phyloP scores from a whole-genome alignment of 2,329 filamentous ascomycete genomes.

The Colletotrichum eremochloae region DNA sequence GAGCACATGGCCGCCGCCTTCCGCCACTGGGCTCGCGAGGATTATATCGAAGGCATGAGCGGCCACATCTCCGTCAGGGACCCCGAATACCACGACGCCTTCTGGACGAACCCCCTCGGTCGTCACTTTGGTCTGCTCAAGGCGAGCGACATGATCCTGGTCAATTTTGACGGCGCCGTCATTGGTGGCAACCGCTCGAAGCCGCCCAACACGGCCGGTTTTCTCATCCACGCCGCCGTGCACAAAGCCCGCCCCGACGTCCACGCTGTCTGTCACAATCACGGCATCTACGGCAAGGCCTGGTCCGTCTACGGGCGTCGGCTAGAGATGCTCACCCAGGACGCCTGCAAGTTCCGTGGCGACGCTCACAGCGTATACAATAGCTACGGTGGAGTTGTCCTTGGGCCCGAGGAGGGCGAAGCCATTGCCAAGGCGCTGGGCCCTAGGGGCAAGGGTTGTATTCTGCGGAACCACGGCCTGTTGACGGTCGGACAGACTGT shows the following conservation, averaged over 20 bases:
- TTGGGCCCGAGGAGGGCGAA: constrained; percentile 74
- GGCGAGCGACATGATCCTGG: constrained; percentile 76
- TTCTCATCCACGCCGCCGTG: constrained; percentile 76
- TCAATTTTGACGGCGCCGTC: constrained; percentile 71
- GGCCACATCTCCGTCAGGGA: constrained; percentile 77
- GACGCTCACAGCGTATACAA: constrained; percentile 74
- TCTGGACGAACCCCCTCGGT: constrained; percentile 79
- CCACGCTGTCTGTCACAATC: constrained; percentile 76
- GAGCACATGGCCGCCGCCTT: constrained; percentile 77
- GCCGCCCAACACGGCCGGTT: constrained; percentile 77
- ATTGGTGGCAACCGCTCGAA: constrained; percentile 71
- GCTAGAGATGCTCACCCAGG: constrained; percentile 77
- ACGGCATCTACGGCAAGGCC: constrained; percentile 74
- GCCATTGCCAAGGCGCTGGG: constrained; percentile 74
- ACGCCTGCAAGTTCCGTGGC: constrained; percentile 72
- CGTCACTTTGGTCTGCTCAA: constrained; percentile 75
- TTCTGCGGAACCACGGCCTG: constrained; percentile 78
- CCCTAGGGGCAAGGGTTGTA: constrained; percentile 67
- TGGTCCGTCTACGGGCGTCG: constrained; percentile 74
- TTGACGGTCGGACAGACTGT: constrained; percentile 78
- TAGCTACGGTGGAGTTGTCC: constrained; percentile 63
- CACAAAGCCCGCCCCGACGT: constrained; percentile 75
- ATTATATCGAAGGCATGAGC: constrained; percentile 76
- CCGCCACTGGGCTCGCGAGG: constrained; percentile 74
- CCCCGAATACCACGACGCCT: constrained; percentile 69